Conservation (phyloP, 176 grass and related monocot genomes). For the Paspalum vaginatum region DNA sequence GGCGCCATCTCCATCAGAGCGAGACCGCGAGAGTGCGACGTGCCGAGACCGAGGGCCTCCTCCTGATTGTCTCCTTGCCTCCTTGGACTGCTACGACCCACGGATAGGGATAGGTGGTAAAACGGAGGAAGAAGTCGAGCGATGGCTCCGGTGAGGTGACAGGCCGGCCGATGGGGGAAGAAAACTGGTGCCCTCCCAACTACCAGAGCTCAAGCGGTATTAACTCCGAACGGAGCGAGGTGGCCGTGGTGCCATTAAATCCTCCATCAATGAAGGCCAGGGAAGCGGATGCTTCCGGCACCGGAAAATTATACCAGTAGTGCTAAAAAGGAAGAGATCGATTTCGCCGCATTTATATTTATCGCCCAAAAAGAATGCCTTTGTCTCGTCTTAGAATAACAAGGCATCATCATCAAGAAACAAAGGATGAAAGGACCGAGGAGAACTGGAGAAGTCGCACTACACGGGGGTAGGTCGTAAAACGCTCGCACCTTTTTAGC, state of each 20-base stretch:
- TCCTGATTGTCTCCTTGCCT: not conserved
- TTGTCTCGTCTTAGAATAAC: no score
- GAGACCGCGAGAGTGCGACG: not conserved
- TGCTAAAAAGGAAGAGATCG: no score
- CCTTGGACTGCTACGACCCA: not conserved
- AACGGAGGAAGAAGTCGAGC: conserved; percentile 35
- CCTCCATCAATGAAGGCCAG: conserved; percentile 34
- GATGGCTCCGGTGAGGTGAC: conserved; percentile 20
- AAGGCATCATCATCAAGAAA: no score
- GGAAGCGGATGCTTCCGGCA: not conserved
- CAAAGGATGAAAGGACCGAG: no score
- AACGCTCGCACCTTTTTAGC: conserved; percentile 21
- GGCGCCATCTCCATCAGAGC: not conserved
- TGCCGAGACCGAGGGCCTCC: not conserved
- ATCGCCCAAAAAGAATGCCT: not conserved
- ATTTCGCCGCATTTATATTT: conserved; percentile 22
- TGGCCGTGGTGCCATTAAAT: conserved; percentile 15
- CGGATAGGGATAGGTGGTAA: not conserved
- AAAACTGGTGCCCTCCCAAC: conserved; percentile 29
- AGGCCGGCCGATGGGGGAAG: not conserved
- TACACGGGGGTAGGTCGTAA: not conserved
- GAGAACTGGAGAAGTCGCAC: no score
- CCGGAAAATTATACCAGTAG: not conserved
- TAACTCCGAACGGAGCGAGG: not conserved
- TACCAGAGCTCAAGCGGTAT: not conserved